Conservation (phyloP, 2,329 filamentous ascomycete species). For the Stemphylium lycopersici region DNA sequence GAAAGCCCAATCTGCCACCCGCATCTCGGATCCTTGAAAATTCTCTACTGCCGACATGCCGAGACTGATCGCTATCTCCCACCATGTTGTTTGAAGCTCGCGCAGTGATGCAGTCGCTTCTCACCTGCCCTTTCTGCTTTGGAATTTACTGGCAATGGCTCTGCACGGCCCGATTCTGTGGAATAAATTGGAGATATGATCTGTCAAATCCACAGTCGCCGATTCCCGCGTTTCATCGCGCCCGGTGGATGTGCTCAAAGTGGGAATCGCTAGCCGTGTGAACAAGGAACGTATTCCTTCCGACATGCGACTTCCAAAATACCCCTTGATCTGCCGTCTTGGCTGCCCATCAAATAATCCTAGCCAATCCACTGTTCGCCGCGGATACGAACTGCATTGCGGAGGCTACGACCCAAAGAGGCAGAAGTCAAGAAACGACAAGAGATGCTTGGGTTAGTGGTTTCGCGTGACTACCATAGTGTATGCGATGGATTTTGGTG, state of each 20-base stretch:
- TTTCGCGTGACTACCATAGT: not conserved
- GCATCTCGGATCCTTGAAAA: no score
- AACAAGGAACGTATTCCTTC: not conserved
- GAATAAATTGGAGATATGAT: not conserved
- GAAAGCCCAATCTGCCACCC: no score
- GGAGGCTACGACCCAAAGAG: not conserved
- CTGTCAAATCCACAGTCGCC: not conserved
- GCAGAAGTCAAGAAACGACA: constrained; percentile 13
- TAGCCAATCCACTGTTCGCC: no score
- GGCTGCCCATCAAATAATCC: not conserved
- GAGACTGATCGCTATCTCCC: no score
- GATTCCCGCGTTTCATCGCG: constrained; percentile 4
- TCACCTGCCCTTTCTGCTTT: constrained; percentile 1
- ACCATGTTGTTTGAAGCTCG: no score
- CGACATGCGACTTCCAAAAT: not conserved
- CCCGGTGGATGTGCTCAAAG: constrained; percentile 2
- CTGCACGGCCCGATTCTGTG: constrained; percentile 1
- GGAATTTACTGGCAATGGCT: not conserved
- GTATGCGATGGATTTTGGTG: not conserved
- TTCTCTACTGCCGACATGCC: no score
- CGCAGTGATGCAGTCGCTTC: no score
- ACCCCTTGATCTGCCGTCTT: constrained; percentile 2
- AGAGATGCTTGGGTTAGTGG: not conserved
- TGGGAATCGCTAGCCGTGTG: not conserved
- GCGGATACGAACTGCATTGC: not conserved